phyloP scores from a whole-genome alignment of 768 basidiomycete species.

The Leucocoprinus leucothites region DNA sequence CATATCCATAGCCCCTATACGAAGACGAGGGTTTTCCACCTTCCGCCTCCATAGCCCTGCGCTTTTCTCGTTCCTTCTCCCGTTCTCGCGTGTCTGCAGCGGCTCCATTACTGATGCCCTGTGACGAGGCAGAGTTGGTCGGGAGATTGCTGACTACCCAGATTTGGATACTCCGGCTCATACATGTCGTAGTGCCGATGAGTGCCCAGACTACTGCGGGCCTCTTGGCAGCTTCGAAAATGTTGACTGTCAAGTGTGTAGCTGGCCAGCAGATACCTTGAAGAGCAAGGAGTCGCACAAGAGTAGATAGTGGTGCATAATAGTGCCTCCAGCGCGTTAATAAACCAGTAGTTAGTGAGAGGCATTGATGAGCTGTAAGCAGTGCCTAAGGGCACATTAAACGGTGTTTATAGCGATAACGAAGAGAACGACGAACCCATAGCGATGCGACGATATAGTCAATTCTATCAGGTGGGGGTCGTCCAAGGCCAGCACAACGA shows the following conservation, averaged over 20 bases:
- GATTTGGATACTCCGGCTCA: slow-evolving; percentile 81
- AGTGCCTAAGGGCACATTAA: slow-evolving; percentile 43
- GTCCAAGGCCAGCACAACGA: slow-evolving; percentile 30
- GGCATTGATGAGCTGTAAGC: slow-evolving; percentile 87
- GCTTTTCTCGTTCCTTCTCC: slow-evolving; percentile 2
- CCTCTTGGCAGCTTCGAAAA: slow-evolving; percentile 65
- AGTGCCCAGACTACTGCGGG: slow-evolving; percentile 89
- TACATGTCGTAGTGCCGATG: slow-evolving; percentile 85
- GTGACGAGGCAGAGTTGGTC: slow-evolving; percentile 15
- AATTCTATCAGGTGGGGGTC: slow-evolving; percentile 46
- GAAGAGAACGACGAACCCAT: slow-evolving; percentile 50
- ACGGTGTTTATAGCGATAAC: slow-evolving; percentile 1
- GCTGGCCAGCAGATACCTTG: slow-evolving; percentile 98
- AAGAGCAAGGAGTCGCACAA: slow-evolving; percentile 87
- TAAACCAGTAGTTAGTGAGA: slow-evolving; percentile 83
- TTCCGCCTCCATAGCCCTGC: slow-evolving; percentile 10
- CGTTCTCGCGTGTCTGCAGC: neutral
- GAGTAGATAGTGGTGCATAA: slow-evolving; percentile 83
- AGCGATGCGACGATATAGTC: slow-evolving; percentile 68
- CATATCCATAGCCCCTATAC: slow-evolving; percentile 1
- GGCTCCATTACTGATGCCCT: neutral
- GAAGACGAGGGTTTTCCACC: neutral
- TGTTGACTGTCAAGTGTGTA: slow-evolving; percentile 77
- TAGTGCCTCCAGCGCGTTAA: slow-evolving; percentile 88
- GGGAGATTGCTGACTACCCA: slow-evolving; percentile 95